These are phyloP conservation scores for Amaranthus hypochondriacus DNA, from an alignment of 148 eudicot genomes.

Conservation along the genomic window DNA sequence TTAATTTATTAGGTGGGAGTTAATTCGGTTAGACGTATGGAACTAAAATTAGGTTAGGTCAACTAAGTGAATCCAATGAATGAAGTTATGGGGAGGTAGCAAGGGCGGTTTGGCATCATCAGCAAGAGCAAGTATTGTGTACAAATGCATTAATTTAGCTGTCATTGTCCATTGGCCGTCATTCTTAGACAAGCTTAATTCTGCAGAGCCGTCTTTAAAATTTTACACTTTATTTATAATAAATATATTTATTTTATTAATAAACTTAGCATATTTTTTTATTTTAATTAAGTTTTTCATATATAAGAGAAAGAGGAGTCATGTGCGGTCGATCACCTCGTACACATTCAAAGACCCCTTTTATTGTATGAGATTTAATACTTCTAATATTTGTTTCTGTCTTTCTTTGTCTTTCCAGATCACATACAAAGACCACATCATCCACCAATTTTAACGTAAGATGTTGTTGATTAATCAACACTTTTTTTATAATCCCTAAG, in stretches of 20 bases:
- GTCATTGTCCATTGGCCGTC: neutral
- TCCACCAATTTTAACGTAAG: neutral
- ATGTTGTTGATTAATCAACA: neutral
- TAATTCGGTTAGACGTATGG: neutral
- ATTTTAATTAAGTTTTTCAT: too few species aligned
- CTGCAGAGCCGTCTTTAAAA: too few species aligned
- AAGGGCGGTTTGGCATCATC: constrained; percentile 22
- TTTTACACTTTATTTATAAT: too few species aligned
- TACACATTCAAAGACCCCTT: too few species aligned
- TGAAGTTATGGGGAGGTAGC: neutral
- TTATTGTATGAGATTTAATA: too few species aligned
- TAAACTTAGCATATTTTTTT: too few species aligned
- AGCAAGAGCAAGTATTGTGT: neutral
- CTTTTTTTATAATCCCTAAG: constrained; percentile 4
- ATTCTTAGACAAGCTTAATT: too few species aligned
- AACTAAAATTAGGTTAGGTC: constrained; percentile 3
- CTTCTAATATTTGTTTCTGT: too few species aligned
- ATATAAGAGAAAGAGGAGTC: too few species aligned
- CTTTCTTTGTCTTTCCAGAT: neutral
- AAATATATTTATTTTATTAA: too few species aligned
- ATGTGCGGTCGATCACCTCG: too few species aligned
- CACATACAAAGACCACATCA: neutral
- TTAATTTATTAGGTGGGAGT: constrained; percentile 5
- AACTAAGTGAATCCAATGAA: constrained; percentile 1
- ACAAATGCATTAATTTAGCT: too few species aligned